Evolutionary conservation across 2,329 filamentous ascomycete species (phyloP).

Genomic region (Botrytis deweyae): DNA sequence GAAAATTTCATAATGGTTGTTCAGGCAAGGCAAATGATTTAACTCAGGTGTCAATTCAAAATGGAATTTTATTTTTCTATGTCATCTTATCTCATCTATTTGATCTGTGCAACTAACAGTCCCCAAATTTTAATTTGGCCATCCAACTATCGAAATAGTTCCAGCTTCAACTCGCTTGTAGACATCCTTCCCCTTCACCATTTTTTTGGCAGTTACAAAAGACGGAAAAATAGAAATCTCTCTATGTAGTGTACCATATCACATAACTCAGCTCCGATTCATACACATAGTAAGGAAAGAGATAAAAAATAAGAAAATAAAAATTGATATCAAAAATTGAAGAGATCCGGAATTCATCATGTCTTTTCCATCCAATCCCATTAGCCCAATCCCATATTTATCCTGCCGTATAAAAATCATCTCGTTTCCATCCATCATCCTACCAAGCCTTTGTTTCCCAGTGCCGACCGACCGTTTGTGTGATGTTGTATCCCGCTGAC

Average conservation of each 20-base stretch:
- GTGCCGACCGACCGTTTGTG: background rate
- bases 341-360: background rate
- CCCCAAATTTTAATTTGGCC: background rate
- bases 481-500: conserved; percentile 8
- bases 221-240: background rate
- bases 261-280: conserved; percentile 8
- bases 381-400: conserved; percentile 10
- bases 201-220: background rate
- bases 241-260: background rate
- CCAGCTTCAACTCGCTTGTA: conserved; percentile 3
- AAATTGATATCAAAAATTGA: background rate
- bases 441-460: conserved; percentile 3
- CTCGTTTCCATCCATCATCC: background rate
- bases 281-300: background rate
- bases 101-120: background rate
- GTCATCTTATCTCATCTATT: background rate
- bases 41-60: background rate
- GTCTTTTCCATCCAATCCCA: background rate
- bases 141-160: background rate
- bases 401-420: background rate
- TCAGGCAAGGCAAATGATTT: background rate
- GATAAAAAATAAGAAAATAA: background rate
- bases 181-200: background rate
- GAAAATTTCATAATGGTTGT: background rate
- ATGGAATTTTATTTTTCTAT: background rate